A percentile compares a stretch with the other conserved stretches of the same genome.
Conservation (phyloP, 129 eudicot species). For the Sambucus nigra region DNA sequence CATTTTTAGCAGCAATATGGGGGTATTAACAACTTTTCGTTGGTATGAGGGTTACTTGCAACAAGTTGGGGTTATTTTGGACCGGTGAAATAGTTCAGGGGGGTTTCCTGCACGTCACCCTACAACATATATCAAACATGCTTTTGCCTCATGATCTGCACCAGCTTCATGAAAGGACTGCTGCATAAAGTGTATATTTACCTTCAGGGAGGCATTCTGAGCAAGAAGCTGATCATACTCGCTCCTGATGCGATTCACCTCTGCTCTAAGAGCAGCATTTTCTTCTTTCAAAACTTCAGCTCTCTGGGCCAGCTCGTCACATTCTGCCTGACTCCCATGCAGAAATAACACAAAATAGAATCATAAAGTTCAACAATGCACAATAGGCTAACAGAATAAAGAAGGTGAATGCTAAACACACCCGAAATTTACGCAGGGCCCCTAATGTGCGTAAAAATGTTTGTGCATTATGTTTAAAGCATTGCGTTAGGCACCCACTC, state of each 20-base stretch:
- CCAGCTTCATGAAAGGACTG: neutral
- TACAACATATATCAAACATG: neutral
- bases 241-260: constrained; percentile 55
- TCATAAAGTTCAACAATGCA: neutral
- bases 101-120: too few relatives aligned
- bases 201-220: constrained; percentile 78
- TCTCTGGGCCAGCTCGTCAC: constrained; percentile 89
- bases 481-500: too few relatives aligned
- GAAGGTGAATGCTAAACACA: too few relatives aligned
- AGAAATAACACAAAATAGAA: neutral
- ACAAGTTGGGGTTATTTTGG: too few relatives aligned
- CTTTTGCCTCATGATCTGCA: neutral
- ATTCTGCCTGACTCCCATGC: constrained; percentile 53
- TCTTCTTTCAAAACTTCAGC: constrained; percentile 74
- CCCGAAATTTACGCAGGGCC: too few relatives aligned
- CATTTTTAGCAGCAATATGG: too few relatives aligned
- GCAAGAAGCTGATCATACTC: constrained; percentile 67
- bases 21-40: too few relatives aligned
- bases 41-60: too few relatives aligned
- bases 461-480: too few relatives aligned
- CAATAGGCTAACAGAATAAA: neutral
- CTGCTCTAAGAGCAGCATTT: constrained; percentile 67
- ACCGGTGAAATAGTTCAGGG: too few relatives aligned
- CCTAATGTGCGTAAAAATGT: too few relatives aligned
- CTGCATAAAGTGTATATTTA: constrained; percentile 7